Evolutionary conservation across 345 rosid genomes (phyloP), one percentile per base, ranked within the genome.

Genomic region (Hibiscus tridactylites): DNA sequence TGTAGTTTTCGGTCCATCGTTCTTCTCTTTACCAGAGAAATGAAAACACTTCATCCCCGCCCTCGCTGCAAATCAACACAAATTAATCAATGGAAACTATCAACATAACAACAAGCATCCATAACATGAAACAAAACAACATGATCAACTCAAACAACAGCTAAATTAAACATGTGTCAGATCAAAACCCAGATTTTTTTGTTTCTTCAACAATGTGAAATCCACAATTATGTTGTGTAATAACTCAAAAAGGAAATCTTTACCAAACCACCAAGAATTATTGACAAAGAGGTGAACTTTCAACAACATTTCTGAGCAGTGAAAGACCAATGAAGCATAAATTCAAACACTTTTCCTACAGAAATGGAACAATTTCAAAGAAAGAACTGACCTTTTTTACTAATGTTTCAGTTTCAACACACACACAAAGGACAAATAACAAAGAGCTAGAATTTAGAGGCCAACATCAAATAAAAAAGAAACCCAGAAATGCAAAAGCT

Each of bases 11-110:
- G 81, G 78, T 74, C 82, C 88, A 66, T 74, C 80, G 75, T 82
- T 71, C 53, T 86, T 86, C 31, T 83, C 93, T 75, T 75, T 70
- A 69, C 31, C 77, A 3, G 68, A 56, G 64, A 85, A 86, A 76
- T 82, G 62, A 73, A 90, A 86, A 68, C 97, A 94, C 86, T 86
- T 88, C 97, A 94, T 90, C 47, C 73, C 47, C 13, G 0, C 47
- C 47, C 52, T 73, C 68, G 76, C 87, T 88, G 81, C 82, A 72
- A 3, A 76, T 31, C 57, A 35, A 73, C 61, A 73, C 56, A 72
- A 13, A 46, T 16, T 39, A 39, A 71, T 71, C 15, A 42, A 6
- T 15, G 68, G 71, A 21, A 88, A 88, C 31, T 35, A 60, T 4
- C 8, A 54, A 54, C 5, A 33, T n/a, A 33, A 31, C 19, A 29